Percentiles rank a stretch among this genome's conserved stretches.
phyloP scores from a whole-genome alignment of 257 asterid genomes.

The Plantago elongata region DNA sequence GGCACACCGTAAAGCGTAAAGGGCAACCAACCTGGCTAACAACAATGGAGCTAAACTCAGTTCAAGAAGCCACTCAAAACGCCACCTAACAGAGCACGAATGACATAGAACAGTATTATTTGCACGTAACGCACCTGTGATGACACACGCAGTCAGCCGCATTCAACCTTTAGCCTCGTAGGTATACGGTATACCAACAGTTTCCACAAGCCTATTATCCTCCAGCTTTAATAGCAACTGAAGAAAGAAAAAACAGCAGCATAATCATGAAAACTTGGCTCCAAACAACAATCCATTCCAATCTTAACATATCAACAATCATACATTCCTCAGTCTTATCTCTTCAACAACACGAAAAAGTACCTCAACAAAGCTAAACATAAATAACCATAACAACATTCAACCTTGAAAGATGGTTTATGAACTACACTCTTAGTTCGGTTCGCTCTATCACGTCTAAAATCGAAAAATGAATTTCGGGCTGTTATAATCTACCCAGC shows the following conservation, averaged over 20 bases:
- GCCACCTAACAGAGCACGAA: conserved; percentile 8
- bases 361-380: neutral
- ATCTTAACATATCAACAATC: too few species aligned
- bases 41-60: conserved; percentile 14
- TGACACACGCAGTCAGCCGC: conserved; percentile 90
- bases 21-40: conserved; percentile 86
- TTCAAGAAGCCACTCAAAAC: neutral
- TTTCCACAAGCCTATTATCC: conserved; percentile 86
- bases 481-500: too few species aligned
- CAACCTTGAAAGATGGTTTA: too few species aligned
- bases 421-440: too few species aligned
- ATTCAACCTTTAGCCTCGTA: conserved; percentile 58
- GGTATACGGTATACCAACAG: conserved; percentile 84
- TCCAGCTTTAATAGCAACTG: conserved; percentile 77
- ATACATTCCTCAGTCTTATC: too few species aligned
- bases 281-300: neutral
- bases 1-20: conserved; percentile 76
- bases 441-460: too few species aligned
- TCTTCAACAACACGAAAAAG: neutral
- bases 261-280: neutral
- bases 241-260: conserved; percentile 16
- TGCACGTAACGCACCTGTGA: conserved; percentile 60
- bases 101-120: conserved; percentile 4
- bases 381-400: too few species aligned
- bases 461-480: too few species aligned